Evolutionary conservation across 2,329 filamentous ascomycete species (phyloP).

Genomic region (Diaporthe destruens): DNA sequence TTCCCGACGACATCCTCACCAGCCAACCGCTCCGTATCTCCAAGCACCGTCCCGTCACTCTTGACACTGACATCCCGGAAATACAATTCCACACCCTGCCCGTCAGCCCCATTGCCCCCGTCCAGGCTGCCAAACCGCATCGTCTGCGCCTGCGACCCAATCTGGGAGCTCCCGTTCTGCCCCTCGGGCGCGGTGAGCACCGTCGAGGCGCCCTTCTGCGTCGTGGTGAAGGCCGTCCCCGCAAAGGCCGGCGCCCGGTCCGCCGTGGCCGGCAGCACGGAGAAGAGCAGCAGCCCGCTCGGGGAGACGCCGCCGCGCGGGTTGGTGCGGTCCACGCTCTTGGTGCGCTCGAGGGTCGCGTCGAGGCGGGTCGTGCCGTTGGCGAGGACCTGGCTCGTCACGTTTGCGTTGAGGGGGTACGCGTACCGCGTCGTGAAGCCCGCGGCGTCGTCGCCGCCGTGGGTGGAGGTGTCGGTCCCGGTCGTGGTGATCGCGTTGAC

Average conservation of each 20-base stretch:
- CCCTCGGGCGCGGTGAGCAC: conserved; percentile 62
- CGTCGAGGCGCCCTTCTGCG: conserved; percentile 67
- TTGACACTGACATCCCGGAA: conserved; percentile 60
- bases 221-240: conserved; percentile 61
- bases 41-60: conserved; percentile 24
- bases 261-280: conserved; percentile 46
- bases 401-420: conserved; percentile 72
- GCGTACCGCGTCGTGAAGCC: conserved; percentile 59
- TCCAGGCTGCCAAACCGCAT: conserved; percentile 60
- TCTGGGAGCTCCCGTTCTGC: conserved; percentile 57
- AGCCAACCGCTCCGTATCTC: conserved; percentile 33
- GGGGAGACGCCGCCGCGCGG: conserved; percentile 62
- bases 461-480: conserved; percentile 48
- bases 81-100: conserved; percentile 62
- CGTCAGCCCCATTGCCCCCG: conserved; percentile 43
- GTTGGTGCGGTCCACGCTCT: conserved; percentile 55
- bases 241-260: conserved; percentile 38
- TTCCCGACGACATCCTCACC: conserved; percentile 9
- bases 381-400: not conserved
- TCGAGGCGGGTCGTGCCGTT: conserved; percentile 32
- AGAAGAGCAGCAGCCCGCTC: conserved; percentile 70
- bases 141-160: conserved; percentile 67
- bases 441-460: not conserved
- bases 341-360: conserved; percentile 50
- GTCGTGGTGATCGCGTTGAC: conserved; percentile 50